Base-by-base conservation (phyloP, 495 filamentous ascomycete species). In the Penicillium argentinense region DNA sequence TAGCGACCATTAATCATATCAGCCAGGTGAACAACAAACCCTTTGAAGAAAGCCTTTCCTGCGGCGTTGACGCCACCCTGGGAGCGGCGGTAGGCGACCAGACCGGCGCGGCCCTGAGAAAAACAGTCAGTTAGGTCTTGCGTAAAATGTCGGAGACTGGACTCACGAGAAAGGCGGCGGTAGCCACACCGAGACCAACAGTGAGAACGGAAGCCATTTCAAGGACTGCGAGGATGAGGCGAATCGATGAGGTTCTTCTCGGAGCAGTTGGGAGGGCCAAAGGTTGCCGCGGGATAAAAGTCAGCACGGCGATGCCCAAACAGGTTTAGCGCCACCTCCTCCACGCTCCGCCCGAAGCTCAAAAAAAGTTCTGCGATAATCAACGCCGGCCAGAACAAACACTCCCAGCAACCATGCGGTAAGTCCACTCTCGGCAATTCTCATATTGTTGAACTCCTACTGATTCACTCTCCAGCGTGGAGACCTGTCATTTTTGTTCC, bases 11-110 rank as follows among this genome's bases (percentile, higher is more conserved):
- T 5, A 6, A 28, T 29, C 19, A 38, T 8, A 4, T 17, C 21
- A 2, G n/a, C n/a, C 7, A 38, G 16, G 2, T 2, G 26, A 37
- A 1, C 22, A 11, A 65, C 67, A 28, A 41, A 75, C 72, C 93
- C 93, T 69, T 96, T 97, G 76, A 96, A 97, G 64, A 87, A 99
- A 23, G 88, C 83, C 67, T 88, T 88, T 49, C 93, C 92, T 44
- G 96, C 67, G n/a, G 81, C 79, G 49, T 83, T 82, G 45, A 85
- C 75, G 56, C 85, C 84, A 60, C 87, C 89, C 51, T 84, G 78
- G 42, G 85, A 97, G 45, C 88, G 82, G 34, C 90, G 86, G 59
- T 89, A 79, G 42, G 95, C 93, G 39, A 96, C 85, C 9, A 95
- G 75, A 41, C 92, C 93, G 51, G 95, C 91, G 53, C 93, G 86